A percentile compares a stretch with the other conserved stretches of the same genome.
phyloP scores from a whole-genome alignment of 192 early-diverging fungal genomes.

The Podila verticillata region DNA sequence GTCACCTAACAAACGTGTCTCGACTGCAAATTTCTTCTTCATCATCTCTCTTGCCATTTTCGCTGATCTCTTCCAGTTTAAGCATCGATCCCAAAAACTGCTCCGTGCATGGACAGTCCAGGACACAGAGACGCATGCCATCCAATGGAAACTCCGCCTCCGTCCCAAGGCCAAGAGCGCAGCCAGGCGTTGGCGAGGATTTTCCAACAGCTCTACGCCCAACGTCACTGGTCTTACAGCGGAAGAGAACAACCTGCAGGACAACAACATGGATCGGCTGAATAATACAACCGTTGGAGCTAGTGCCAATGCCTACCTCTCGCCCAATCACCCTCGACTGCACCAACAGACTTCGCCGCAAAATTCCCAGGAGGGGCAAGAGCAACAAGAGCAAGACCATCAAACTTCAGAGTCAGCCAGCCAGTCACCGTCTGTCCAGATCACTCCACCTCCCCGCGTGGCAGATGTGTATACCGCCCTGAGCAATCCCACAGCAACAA shows the following conservation, averaged over 20 bases:
- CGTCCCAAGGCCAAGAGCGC: slow-evolving; percentile 21
- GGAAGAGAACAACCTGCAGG: too few relatives aligned
- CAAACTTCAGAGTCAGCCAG: background rate
- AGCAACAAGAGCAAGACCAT: slow-evolving; percentile 2
- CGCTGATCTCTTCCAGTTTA: slow-evolving; percentile 20
- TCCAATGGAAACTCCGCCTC: slow-evolving; percentile 42
- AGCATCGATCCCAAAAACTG: slow-evolving; percentile 32
- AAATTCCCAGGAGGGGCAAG: too few relatives aligned
- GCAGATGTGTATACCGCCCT: slow-evolving; percentile 36
- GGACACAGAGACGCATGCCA: slow-evolving; percentile 32
- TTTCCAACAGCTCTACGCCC: too few relatives aligned
- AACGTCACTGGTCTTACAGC: too few relatives aligned
- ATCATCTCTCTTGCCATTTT: background rate
- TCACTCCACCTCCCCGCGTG: background rate
- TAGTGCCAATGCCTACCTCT: too few relatives aligned
- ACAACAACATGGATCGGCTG: too few relatives aligned
- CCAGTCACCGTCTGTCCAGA: background rate
- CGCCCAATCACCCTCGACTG: too few relatives aligned
- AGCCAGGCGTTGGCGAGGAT: slow-evolving; percentile 1
- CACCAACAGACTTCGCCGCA: too few relatives aligned
- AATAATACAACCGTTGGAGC: too few relatives aligned
- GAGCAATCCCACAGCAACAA: background rate
- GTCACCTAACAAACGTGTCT: too few relatives aligned
- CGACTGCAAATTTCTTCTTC: background rate
- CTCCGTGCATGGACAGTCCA: slow-evolving; percentile 34